Evolutionary conservation across 2,329 filamentous ascomycete genomes (phyloP), one percentile per base, ranked within the genome.

Genomic region (Neonectria magnoliae): DNA sequence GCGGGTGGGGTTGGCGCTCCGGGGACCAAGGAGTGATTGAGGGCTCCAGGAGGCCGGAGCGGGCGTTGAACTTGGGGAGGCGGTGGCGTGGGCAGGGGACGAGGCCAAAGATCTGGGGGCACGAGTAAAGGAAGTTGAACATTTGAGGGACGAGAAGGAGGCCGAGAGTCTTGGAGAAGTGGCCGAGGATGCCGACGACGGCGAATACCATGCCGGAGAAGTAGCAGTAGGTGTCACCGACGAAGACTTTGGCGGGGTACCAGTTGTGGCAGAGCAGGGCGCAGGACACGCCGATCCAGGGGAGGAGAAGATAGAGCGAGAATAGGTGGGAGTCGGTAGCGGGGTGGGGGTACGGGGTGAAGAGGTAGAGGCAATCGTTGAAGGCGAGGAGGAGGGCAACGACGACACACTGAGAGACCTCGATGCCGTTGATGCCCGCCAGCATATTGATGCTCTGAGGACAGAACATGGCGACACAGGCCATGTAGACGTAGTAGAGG

Each of bases 161-260:
- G 60, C 97, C 87, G 50, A 99, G 86, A 1, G 96, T 99, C 82
- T 99, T 99, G 83, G 93, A 97, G 82, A 99, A 99, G 82, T 99
- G 96, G 25, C 96, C 96, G 57, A 98, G 86, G 75, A 99, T 98
- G 68, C 93, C 94, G 69, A 98, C 96, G 48, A 98, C 94, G 58
- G 95, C 96, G 77, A 99, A 99, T 42, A 98, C 93, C 94, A 99
- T 99, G 71, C 96, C 96, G 1, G 96, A 96, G 79, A 99, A 98
- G 82, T 99, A 99, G 86, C 96, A 99, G 85, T 98, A 99, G 4
- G 96, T 99, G 80, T 99, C 96, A 60, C 96, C 96, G 10, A 98
- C 95, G 76, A 99, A 99, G 10, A 98, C 96, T 73, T 90, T 90
- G 25, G 95, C 93, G 0, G 96, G 96, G 77, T 94, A 99, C 93